Base-by-base conservation (phyloP, 805 yeast genomes). In the Ogataea corticis region DNA sequence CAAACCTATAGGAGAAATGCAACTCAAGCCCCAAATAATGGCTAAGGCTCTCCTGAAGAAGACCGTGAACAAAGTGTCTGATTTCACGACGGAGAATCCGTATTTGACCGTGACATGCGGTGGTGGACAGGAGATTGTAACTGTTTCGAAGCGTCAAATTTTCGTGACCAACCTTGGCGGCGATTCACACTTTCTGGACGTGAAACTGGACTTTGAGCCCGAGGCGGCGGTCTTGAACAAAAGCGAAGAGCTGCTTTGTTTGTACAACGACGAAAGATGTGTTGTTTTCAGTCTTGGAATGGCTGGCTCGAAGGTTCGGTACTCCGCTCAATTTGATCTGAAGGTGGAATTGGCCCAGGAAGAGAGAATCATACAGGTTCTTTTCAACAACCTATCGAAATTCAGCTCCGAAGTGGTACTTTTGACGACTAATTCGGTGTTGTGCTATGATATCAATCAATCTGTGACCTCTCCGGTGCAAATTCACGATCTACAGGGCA, bases 361-460 rank as follows among this genome's bases (percentile, higher is more conserved):
- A 2, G 67, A 59, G 30, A 54, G 51, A 12, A 58, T 77, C 3
- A 46, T 68, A 11, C 69, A 71, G 29, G 62, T 75, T 4, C 16
- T 66, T 2, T 79, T 82, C 76, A 72, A 76, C 48, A 70, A 69
- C 11, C 49, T 68, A 2, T 73, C 79, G 0, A 63, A 68, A 34
- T 61, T 62, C 38, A 76, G 73, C 39, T 61, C 80, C 0, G 72
- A 66, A 36, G 45, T 80, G 19, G 72, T 77, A 2, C 57, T 75
- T 3, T 63, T 79, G 19, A 66, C 76, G 0, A 69, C 67, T 23
- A 54, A 51, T 6, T 41, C 48, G 4, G 55, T 77, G 4, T 56
- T 63, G 36, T 55, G 70, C 0, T 73, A 65, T 48, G 75, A 73
- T 36, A 50, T 73, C 14, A 59, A 60, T 27, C 35, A 41, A 17